Percentiles rank a stretch among this genome's conserved stretches.
Conservation (phyloP, 768 basidiomycete genomes). For the Serpula lacrymans region DNA sequence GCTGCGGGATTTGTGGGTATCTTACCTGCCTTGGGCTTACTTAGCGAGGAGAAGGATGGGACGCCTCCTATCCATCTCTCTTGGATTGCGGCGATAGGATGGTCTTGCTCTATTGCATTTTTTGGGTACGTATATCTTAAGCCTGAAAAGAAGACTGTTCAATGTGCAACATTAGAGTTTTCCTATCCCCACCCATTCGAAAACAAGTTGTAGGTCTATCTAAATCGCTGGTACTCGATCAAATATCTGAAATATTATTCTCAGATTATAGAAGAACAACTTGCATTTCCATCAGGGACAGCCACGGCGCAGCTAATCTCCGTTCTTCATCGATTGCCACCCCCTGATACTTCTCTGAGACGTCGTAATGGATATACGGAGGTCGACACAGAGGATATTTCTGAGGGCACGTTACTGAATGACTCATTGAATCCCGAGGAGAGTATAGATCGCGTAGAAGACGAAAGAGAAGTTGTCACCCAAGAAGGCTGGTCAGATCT, state of each 20-base stretch:
- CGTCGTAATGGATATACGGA: slow-evolving; percentile 55
- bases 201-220: slow-evolving; percentile 77
- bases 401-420: slow-evolving; percentile 30
- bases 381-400: slow-evolving; percentile 28
- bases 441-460: slow-evolving; percentile 31
- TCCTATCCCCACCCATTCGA: slow-evolving; percentile 90
- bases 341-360: slow-evolving; percentile 55
- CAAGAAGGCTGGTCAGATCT: slow-evolving; percentile 77
- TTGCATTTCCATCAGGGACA: slow-evolving; percentile 92
- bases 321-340: slow-evolving; percentile 76
- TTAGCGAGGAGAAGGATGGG: slow-evolving; percentile 75
- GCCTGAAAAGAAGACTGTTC: too few species aligned
- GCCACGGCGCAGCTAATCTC: slow-evolving; percentile 95
- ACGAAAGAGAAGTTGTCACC: slow-evolving; percentile 49
- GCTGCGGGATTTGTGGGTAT: slow-evolving; percentile 91
- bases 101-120: slow-evolving; percentile 91
- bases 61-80: slow-evolving; percentile 70
- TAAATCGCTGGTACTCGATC: not conserved
- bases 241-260: slow-evolving; percentile 3
- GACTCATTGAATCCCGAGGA: slow-evolving; percentile 19
- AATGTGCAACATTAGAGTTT: too few species aligned
- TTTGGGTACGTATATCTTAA: slow-evolving; percentile 58
- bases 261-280: slow-evolving; percentile 90
- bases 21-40: slow-evolving; percentile 80
- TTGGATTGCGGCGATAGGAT: slow-evolving; percentile 70